A percentile compares a stretch with the other conserved stretches of the same genome.
Conservation (phyloP, 345 rosid species). For the Litchi chinensis region DNA sequence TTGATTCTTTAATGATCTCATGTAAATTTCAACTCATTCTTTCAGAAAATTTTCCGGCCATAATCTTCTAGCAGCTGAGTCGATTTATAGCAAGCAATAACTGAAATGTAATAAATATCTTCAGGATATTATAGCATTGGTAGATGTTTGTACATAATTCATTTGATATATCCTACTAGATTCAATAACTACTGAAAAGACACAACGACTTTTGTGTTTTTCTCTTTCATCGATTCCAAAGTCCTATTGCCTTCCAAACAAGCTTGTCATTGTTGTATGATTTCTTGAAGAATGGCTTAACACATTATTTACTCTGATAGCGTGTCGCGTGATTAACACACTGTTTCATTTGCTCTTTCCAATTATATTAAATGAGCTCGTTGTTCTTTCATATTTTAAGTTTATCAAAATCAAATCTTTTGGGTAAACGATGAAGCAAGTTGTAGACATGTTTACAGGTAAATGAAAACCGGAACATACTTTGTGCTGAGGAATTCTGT, state of each 20-base stretch:
- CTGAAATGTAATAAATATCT: slow-evolving; percentile 26
- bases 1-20: slow-evolving; percentile 34
- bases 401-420: too few species aligned
- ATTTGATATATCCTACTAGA: slow-evolving; percentile 11
- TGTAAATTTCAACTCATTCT: slow-evolving; percentile 42
- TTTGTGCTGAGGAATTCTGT: not conserved
- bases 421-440: not conserved
- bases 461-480: not conserved
- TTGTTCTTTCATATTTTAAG: too few species aligned
- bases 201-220: not conserved
- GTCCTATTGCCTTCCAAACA: not conserved
- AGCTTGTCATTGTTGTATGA: not conserved
- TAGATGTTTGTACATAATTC: slow-evolving; percentile 36
- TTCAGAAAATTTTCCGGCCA: slow-evolving; percentile 16
- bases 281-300: too few species aligned
- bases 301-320: not conserved
- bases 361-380: too few species aligned
- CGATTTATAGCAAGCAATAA: slow-evolving; percentile 26
- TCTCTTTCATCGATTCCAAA: not conserved
- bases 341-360: not conserved
- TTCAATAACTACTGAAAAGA: not conserved
- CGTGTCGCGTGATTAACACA: not conserved
- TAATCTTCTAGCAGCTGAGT: slow-evolving; percentile 32
- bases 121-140: slow-evolving; percentile 7
- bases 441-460: not conserved